phyloP scores from a whole-genome alignment of 306 rosid species.

The Trichosanthes truncata region DNA sequence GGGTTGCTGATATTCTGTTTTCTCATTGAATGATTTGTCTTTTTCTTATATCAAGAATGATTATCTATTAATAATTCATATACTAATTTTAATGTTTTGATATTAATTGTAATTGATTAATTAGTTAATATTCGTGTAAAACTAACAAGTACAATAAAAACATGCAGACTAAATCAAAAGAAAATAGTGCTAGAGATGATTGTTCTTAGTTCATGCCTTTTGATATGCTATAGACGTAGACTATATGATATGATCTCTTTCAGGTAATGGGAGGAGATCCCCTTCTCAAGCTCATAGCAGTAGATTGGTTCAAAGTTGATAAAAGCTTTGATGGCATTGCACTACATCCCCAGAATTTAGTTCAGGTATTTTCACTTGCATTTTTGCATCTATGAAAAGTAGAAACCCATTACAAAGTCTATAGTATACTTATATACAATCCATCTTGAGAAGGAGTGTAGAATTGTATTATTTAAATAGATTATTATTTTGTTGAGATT shows the following conservation, averaged over 20 bases:
- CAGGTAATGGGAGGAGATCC: slow-evolving; percentile 89
- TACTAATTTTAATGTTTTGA: neutral
- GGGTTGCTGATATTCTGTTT: neutral
- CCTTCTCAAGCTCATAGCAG: slow-evolving; percentile 71
- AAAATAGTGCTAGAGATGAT: neutral
- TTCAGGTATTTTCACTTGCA: slow-evolving; percentile 49
- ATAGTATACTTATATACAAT: neutral
- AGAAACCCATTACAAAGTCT: too few relatives aligned
- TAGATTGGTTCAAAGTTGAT: slow-evolving; percentile 82
- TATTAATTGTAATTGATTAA: neutral
- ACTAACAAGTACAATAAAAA: neutral
- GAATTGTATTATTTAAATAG: neutral
- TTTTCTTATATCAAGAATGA: neutral
- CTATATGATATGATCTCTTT: slow-evolving; percentile 6
- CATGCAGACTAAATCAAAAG: neutral
- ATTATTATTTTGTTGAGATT: neutral
- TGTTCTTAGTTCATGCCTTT: neutral
- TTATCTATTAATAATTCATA: neutral
- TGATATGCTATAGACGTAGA: neutral
- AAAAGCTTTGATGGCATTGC: slow-evolving; percentile 51
- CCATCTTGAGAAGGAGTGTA: neutral
- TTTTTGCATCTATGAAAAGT: neutral
- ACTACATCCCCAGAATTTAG: slow-evolving; percentile 49
- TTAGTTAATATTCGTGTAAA: neutral
- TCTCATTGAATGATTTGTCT: neutral